Evolutionary conservation across 2,329 filamentous ascomycete genomes (phyloP), one percentile per base, ranked within the genome.

Genomic region (Colletotrichum higginsianum): DNA sequence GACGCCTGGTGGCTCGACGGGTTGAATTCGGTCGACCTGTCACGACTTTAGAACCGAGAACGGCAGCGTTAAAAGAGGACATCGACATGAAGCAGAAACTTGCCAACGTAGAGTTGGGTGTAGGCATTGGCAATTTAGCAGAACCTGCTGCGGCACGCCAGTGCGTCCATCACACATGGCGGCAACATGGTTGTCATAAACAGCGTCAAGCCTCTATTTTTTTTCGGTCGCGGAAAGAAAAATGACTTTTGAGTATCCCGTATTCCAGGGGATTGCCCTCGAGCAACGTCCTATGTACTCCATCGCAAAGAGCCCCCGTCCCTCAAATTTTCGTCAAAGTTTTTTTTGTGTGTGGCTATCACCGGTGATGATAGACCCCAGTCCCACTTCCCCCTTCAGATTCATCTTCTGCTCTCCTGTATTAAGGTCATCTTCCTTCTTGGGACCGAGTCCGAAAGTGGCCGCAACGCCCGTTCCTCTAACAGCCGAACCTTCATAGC

Each of bases 211-310:
- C 47, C 61, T 63, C 38, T 63, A 53, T 53, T 53, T 63, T 63
- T 63, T 63, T 63, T 63, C 38, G 38, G 49, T 63, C 38, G 38
- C 61, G 18, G 18, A 56, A 46, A 44, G 38, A 67, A 26, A 65
- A 67, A 47, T 62, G 53, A 73, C 72, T 73, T 73, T 73, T 73
- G 23, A 66, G 64, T 72, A 69, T 73, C 66, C 72, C 50, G 35
- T 52, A 62, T 50, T 63, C 57, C 40, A 38, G 67, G 57, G 49
- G 56, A 35, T 58, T 56, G 52, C 23, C 67, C 60, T 30, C 46
- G 67, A 70, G 56, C 60, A 53, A n/a, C 53, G 38, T 55, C 68
- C 64, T 63, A 63, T 65, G 44, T 69, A 62, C 70, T 72, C 70
- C 66, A 64, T 63, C 38, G 56, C 55, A 66, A 66, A 49, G 44